These are phyloP conservation scores for Picea mariana DNA, from an alignment of 83 land plant genomes.

Conservation along the genomic window DNA sequence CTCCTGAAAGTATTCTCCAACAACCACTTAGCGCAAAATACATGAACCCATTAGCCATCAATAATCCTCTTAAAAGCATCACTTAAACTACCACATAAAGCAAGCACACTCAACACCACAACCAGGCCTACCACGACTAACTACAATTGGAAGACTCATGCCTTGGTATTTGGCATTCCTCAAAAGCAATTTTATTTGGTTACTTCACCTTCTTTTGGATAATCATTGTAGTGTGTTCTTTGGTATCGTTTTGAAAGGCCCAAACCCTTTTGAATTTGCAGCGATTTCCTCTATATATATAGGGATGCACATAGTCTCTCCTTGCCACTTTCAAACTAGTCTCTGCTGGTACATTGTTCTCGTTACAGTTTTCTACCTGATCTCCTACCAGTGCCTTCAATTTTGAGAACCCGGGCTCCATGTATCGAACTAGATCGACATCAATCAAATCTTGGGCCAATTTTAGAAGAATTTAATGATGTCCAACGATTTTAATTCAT, in stretches of 20 bases:
- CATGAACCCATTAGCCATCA: constrained; percentile 92
- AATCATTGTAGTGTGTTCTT: neutral
- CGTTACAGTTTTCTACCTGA: neutral
- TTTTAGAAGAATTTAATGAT: too few relatives aligned
- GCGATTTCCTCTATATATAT: neutral
- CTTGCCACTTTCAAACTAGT: neutral
- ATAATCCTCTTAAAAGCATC: constrained; percentile 83
- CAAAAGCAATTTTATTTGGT: neutral
- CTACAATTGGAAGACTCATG: constrained; percentile 31
- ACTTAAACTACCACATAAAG: constrained; percentile 61
- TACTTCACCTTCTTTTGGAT: too few relatives aligned
- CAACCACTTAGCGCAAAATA: constrained; percentile 97
- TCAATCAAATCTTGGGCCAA: too few relatives aligned
- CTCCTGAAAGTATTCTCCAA: constrained; percentile 66
- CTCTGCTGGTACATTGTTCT: neutral
- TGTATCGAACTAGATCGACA: too few relatives aligned
- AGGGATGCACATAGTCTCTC: constrained; percentile 2
- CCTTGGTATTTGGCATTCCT: constrained; percentile 5
- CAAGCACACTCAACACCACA: constrained; percentile 61
- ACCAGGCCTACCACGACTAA: constrained; percentile 36
- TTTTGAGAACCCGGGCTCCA: too few relatives aligned
- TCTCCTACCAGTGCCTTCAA: neutral
- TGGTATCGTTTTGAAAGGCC: neutral
- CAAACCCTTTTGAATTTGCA: constrained; percentile 7
- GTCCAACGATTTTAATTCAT: too few relatives aligned